Percentiles rank a stretch among this genome's conserved stretches.
These are phyloP conservation scores for Jimgerdemannia lactiflua DNA, from an alignment of 192 early-diverging fungal species.

Conservation along the genomic window DNA sequence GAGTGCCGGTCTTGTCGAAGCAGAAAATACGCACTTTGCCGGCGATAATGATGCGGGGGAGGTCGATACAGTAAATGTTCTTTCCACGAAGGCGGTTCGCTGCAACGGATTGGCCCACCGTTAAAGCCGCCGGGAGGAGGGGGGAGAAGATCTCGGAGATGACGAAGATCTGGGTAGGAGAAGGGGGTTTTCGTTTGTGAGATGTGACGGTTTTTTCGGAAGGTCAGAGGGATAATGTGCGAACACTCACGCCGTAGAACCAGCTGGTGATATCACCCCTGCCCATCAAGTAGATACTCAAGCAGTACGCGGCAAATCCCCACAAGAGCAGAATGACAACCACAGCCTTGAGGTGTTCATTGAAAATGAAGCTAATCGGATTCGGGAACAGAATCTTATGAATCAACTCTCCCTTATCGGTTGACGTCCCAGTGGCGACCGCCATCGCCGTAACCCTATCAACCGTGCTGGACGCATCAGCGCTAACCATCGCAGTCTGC, in stretches of 20 bases:
- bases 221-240: neutral
- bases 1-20: conserved; percentile 80
- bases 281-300: conserved; percentile 58
- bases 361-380: conserved; percentile 71
- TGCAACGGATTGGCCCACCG: conserved; percentile 70
- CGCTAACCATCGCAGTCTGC: conserved; percentile 34
- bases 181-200: neutral
- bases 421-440: conserved; percentile 64
- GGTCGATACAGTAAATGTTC: conserved; percentile 72
- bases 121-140: conserved; percentile 70
- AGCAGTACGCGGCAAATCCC: conserved; percentile 57
- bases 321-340: conserved; percentile 62
- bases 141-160: conserved; percentile 69
- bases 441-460: conserved; percentile 51
- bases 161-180: conserved; percentile 44
- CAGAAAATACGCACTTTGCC: conserved; percentile 78
- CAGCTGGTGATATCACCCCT: conserved; percentile 60
- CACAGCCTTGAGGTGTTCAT: conserved; percentile 75
- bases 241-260: conserved; percentile 53
- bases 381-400: conserved; percentile 75
- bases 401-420: conserved; percentile 67
- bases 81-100: conserved; percentile 57
- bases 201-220: neutral
- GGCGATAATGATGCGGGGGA: conserved; percentile 67
- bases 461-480: neutral